Evolutionary conservation across 2,329 filamentous ascomycete genomes (phyloP).

Genomic region (Triangularia verruculosa): DNA sequence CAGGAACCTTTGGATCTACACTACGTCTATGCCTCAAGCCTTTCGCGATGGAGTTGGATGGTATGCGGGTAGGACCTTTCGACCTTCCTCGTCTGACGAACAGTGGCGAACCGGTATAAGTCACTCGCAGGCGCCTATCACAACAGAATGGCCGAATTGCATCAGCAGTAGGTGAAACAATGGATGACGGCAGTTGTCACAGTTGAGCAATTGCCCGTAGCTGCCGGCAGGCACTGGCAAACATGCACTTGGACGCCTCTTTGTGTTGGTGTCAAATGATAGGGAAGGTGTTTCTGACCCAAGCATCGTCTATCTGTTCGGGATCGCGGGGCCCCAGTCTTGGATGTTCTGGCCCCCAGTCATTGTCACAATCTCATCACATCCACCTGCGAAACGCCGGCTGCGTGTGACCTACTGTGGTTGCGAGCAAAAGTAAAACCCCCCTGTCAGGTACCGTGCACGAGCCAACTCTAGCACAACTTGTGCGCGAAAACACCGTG

Average conservation of each 20-base stretch:
- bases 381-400: neutral
- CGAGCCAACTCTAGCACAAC: too few species aligned
- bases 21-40: neutral
- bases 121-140: neutral
- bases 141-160: neutral
- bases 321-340: neutral
- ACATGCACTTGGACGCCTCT: neutral
- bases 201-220: neutral
- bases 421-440: too few species aligned
- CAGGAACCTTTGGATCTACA: constrained; percentile 5
- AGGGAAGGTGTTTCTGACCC: neutral
- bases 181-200: neutral
- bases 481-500: too few species aligned
- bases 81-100: neutral
- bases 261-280: neutral
- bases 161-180: neutral
- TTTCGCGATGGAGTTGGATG: neutral
- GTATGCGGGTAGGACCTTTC: neutral
- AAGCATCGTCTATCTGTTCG: neutral
- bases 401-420: neutral
- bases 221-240: neutral
- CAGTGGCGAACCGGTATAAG: neutral
- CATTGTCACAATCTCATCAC: neutral
- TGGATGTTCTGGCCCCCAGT: neutral
- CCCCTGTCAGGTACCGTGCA: too few species aligned